Evolutionary conservation across 2,329 filamentous ascomycete species (phyloP).

Genomic region (Lizonia empirigonia): DNA sequence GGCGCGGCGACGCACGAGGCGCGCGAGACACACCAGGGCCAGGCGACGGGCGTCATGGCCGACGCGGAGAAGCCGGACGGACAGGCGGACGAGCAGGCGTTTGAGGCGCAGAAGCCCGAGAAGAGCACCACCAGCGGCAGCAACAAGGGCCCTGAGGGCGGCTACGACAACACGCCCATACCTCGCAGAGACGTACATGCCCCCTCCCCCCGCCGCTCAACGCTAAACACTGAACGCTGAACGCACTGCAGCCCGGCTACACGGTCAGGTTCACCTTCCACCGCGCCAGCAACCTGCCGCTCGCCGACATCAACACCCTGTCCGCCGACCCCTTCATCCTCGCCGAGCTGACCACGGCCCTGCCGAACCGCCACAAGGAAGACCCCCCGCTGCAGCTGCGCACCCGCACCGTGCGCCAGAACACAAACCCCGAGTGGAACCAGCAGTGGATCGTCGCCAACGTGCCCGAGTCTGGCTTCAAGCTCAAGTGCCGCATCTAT

Average conservation of each 20-base stretch:
- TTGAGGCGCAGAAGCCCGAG: constrained; percentile 25
- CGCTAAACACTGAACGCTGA: constrained; percentile 3
- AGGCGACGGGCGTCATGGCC: constrained; percentile 7
- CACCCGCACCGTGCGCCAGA: constrained; percentile 75
- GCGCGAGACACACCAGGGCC: constrained; percentile 15
- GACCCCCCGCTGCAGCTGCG: constrained; percentile 77
- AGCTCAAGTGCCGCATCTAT: constrained; percentile 82
- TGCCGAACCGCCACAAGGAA: constrained; percentile 82
- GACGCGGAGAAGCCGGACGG: constrained; percentile 16
- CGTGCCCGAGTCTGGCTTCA: constrained; percentile 79
- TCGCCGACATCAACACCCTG: constrained; percentile 76
- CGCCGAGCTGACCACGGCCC: constrained; percentile 72
- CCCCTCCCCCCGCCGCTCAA: neutral
- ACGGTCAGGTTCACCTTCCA: constrained; percentile 86
- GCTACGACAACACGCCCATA: constrained; percentile 79
- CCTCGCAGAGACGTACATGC: constrained; percentile 53
- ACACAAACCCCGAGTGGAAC: constrained; percentile 79
- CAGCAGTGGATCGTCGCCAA: constrained; percentile 88
- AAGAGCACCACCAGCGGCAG: constrained; percentile 37
- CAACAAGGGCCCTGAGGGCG: constrained; percentile 67
- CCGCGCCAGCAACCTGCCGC: constrained; percentile 77
- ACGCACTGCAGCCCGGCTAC: constrained; percentile 71
- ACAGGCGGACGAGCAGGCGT: constrained; percentile 5
- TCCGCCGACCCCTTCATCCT: constrained; percentile 84
- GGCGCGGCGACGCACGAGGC: neutral